These are phyloP conservation scores for Chrysanthemum makinoi DNA, from an alignment of 129 eudicot genomes.

Conservation along the genomic window DNA sequence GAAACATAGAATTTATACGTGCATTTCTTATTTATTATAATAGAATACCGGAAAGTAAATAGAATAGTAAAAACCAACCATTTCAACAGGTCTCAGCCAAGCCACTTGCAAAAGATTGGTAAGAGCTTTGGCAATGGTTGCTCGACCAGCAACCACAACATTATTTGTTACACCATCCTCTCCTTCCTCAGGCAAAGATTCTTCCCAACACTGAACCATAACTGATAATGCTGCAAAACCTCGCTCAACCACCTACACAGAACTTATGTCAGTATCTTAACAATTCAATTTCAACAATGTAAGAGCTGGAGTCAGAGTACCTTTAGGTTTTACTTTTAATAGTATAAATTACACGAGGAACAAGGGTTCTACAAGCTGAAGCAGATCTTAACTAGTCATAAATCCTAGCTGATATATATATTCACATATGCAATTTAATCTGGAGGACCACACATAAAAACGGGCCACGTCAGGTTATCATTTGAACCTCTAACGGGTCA, in stretches of 20 bases:
- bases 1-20: no score
- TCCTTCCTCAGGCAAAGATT: conserved; percentile 43
- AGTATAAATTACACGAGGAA: neutral
- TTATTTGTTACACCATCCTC: conserved; percentile 30
- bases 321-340: neutral
- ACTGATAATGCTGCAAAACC: conserved; percentile 68
- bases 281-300: neutral
- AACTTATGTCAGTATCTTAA: conserved; percentile 21
- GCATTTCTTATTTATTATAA: neutral
- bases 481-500: neutral
- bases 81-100: conserved; percentile 50
- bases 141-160: conserved; percentile 45
- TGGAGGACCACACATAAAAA: neutral
- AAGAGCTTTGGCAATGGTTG: conserved; percentile 51
- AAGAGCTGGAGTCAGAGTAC: neutral
- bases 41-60: neutral
- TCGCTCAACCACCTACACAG: conserved; percentile 53
- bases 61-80: conserved; percentile 36
- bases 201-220: conserved; percentile 70
- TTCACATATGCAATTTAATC: neutral
- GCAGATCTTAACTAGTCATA: neutral
- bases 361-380: conserved; percentile 1
- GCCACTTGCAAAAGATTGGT: conserved; percentile 57
- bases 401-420: neutral
- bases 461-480: neutral